phyloP scores from a whole-genome alignment of 2,329 filamentous ascomycete genomes.

The Pseudogymnoascus sp. region DNA sequence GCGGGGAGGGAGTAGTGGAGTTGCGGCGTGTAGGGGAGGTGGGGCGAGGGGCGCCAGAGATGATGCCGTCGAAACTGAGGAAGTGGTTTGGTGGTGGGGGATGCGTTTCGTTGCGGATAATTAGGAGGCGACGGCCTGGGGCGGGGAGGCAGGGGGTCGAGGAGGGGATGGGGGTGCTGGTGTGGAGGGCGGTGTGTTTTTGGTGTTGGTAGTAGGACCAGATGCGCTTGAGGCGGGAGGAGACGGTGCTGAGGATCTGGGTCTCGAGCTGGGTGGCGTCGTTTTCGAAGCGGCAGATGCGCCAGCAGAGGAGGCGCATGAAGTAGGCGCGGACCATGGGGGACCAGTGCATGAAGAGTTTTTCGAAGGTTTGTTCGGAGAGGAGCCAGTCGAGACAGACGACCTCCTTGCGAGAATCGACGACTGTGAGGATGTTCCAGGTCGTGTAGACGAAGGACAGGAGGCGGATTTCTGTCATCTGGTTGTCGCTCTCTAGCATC shows the following conservation, averaged over 20 bases:
- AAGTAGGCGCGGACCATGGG: conserved; percentile 71
- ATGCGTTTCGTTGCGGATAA: conserved; percentile 56
- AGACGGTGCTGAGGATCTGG: conserved; percentile 49
- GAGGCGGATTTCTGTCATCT: conserved; percentile 60
- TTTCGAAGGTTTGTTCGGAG: conserved; percentile 52
- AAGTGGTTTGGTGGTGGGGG: conserved; percentile 34
- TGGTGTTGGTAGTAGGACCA: conserved; percentile 57
- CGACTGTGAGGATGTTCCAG: conserved; percentile 51
- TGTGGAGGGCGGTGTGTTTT: conserved; percentile 45
- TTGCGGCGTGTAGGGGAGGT: conserved; percentile 12
- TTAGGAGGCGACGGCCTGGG: conserved; percentile 57
- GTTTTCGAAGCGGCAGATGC: conserved; percentile 53
- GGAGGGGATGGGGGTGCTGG: conserved; percentile 42
- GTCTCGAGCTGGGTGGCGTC: conserved; percentile 44
- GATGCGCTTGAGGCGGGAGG: conserved; percentile 46
- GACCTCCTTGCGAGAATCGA: conserved; percentile 47
- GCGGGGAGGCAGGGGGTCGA: conserved; percentile 60
- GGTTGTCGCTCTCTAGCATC: conserved; percentile 64
- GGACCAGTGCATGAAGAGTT: conserved; percentile 66
- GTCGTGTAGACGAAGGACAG: conserved; percentile 59
- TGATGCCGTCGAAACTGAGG: conserved; percentile 54
- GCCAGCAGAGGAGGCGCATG: conserved; percentile 64
- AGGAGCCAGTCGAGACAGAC: conserved; percentile 57
- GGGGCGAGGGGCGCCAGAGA: conserved; percentile 7
- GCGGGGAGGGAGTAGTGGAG: conserved; percentile 14